These are phyloP conservation scores for Homolaphlyctis polyrhiza DNA, from an alignment of 371 early-diverging fungal genomes.

Conservation along the genomic window DNA sequence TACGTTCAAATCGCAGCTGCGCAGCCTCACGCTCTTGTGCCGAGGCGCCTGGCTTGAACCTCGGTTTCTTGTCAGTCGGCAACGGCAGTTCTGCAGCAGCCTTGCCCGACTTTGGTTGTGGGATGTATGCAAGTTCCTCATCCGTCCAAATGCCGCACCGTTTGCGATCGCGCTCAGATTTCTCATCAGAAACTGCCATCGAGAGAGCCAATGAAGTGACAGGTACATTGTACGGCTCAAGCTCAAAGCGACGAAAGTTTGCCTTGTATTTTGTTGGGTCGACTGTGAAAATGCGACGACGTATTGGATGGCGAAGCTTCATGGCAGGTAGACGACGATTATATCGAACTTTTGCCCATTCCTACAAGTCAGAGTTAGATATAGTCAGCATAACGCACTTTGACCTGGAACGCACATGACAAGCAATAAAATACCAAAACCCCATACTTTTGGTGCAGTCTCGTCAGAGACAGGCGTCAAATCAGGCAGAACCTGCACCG, in stretches of 20 bases:
- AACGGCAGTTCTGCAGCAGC: not conserved
- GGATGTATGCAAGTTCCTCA: not conserved
- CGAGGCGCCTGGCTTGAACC: not conserved
- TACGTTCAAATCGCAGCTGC: not conserved
- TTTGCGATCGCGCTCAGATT: not conserved
- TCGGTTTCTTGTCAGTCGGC: not conserved
- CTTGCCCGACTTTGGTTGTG: not conserved
- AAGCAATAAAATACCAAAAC: no score
- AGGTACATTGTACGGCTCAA: not conserved
- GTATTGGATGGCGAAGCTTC: not conserved
- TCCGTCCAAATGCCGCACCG: not conserved
- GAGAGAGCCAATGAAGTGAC: not conserved
- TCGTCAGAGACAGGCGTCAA: conserved; percentile 70
- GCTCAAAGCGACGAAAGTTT: conserved; percentile 59
- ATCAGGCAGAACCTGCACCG: conserved; percentile 48
- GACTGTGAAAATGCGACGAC: conserved; percentile 16
- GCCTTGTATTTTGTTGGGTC: conserved; percentile 72
- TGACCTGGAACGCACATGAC: no score
- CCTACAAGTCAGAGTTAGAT: not conserved
- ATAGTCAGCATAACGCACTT: no score
- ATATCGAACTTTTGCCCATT: conserved; percentile 2
- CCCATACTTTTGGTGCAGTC: conserved; percentile 24
- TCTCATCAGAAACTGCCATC: not conserved
- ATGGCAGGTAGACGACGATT: not conserved
- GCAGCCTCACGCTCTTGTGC: not conserved